Evolutionary conservation across 2,329 filamentous ascomycete genomes (phyloP).

Genomic region (Cryphonectria parasitica): DNA sequence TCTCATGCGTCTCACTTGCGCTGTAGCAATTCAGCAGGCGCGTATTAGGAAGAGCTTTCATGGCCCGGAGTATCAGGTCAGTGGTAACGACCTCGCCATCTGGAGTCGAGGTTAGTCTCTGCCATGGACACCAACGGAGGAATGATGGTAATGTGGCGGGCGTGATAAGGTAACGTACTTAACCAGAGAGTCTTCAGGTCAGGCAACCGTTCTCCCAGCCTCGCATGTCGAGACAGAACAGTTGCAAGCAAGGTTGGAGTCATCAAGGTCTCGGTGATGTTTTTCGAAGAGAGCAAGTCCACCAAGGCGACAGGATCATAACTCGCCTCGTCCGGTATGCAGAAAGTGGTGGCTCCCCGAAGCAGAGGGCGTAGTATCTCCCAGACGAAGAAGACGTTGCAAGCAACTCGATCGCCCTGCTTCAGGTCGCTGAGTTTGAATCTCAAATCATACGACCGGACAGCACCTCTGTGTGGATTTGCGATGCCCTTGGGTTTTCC

Average conservation of each 20-base stretch:
- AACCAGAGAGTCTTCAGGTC: conserved; percentile 74
- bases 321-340: conserved; percentile 75
- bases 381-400: conserved; percentile 88
- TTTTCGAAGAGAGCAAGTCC: conserved; percentile 66
- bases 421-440: conserved; percentile 71
- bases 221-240: conserved; percentile 70
- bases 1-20: conserved; percentile 80
- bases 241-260: conserved; percentile 79
- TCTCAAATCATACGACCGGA: conserved; percentile 74
- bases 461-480: conserved; percentile 74
- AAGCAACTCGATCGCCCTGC: conserved; percentile 78
- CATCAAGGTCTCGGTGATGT: conserved; percentile 81
- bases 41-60: conserved; percentile 68
- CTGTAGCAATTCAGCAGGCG: conserved; percentile 81
- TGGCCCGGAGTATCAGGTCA: conserved; percentile 70
- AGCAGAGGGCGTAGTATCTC: conserved; percentile 79
- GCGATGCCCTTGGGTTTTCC: conserved; percentile 82
- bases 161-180: background rate
- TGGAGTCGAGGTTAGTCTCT: conserved; percentile 38
- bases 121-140: too few species aligned
- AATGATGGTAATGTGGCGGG: too few species aligned
- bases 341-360: conserved; percentile 75
- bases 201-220: conserved; percentile 66
- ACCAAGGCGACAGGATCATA: conserved; percentile 78
- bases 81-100: conserved; percentile 81